Conservation (phyloP, 2,329 filamentous ascomycete species). For the Paecilomyces variotii region DNA sequence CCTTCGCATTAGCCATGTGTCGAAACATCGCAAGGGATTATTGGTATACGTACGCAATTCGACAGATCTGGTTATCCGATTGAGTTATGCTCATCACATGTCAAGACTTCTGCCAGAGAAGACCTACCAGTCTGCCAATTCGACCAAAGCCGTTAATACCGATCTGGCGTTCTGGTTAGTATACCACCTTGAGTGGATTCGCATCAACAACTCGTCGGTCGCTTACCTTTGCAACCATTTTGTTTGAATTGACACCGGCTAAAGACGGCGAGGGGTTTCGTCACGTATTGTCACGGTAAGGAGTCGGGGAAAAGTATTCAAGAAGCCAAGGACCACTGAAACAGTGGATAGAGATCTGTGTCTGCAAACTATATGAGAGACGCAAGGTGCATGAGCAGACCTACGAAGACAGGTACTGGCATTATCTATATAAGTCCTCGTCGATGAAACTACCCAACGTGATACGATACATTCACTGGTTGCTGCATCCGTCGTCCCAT, state of each 20-base stretch:
- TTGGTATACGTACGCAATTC: background rate
- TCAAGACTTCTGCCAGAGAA: background rate
- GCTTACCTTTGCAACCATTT: background rate
- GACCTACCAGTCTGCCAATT: slow-evolving; percentile 70
- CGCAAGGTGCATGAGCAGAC: background rate
- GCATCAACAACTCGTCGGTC: background rate
- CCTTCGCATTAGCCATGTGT: slow-evolving; percentile 6
- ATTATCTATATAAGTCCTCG: background rate
- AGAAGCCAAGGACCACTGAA: background rate
- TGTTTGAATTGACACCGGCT: background rate
- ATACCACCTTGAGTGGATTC: slow-evolving; percentile 29
- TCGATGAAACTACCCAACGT: background rate
- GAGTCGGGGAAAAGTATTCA: background rate
- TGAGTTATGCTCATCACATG: background rate
- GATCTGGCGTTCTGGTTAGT: slow-evolving; percentile 54
- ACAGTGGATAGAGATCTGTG: background rate
- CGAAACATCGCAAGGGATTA: background rate
- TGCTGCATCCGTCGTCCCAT: background rate
- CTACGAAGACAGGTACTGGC: background rate
- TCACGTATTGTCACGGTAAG: background rate
- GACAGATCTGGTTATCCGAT: background rate
- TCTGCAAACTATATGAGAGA: background rate
- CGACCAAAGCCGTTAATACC: slow-evolving; percentile 96
- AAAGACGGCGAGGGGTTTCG: background rate
- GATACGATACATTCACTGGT: background rate